Base-by-base conservation (phyloP, 345 rosid species). In the Citrus reticulata region DNA sequence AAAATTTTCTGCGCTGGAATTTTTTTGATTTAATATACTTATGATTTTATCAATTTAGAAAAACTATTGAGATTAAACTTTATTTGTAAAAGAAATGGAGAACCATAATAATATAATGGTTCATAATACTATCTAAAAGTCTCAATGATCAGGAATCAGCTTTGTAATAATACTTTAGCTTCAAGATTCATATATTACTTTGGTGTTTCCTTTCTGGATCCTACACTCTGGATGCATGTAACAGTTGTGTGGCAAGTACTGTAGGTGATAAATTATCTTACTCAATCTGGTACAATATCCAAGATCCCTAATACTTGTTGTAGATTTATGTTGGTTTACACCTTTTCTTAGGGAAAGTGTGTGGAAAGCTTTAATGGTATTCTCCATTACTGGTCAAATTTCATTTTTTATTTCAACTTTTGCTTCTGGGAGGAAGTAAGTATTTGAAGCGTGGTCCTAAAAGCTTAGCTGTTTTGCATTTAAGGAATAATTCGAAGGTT, bases 401-500 rank as follows among this genome's bases (percentile, higher is more conserved):
- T 74, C 40, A 66, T 54, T 54, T 54, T 37, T 6, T 4, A 29
- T 37, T 68, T 73, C 70, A n/a, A 57, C 29, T 76, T 37, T 51
- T 35, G 11, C 30, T 61, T 25, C 22, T n/a, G 57, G 25, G 37
- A 72, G 63, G 68, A 70, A 54, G 17, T 19, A 13, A 74, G 19
- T n/a, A 57, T 74, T 4, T 57, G 58, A 54, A 73, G 62, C 51
- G 51, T 25, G 72, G 54, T 46, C 67, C 55, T 77, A 68, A 81
- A 80, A 66, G 37, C 14, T 78, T 20, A 77, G 74, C 68, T 74
- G 29, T 24, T 6, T 79, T 63, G 72, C 61, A 66, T 77, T 61
- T 66, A 84, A 93, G 95, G 94, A 86, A 83, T 81, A 87, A 86
- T 79, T 74, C 80, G 9, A 82, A 86, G 81, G 92, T 73, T 80